Percentiles rank a stretch among this genome's conserved stretches.
These are phyloP conservation scores for Gymnopus androsaceus DNA, from an alignment of 1,284 basidiomycete genomes.

Conservation along the genomic window DNA sequence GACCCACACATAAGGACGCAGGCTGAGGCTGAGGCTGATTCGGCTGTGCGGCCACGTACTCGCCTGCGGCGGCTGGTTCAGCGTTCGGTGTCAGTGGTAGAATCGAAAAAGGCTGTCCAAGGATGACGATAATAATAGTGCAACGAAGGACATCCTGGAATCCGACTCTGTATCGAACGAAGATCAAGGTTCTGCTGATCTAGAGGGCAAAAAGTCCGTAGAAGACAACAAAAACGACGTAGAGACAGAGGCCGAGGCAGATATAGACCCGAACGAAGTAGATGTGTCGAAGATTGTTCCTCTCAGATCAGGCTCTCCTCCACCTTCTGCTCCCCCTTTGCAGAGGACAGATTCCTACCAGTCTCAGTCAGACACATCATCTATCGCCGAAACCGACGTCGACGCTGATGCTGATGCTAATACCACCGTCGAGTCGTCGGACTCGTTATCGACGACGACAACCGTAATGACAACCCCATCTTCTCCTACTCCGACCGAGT, in stretches of 20 bases:
- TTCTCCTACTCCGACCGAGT: too few species aligned
- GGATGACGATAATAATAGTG: too few species aligned
- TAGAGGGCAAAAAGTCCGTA: not conserved
- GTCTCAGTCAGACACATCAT: not conserved
- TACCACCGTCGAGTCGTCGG: not conserved
- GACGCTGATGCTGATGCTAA: not conserved
- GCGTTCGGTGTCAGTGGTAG: too few species aligned
- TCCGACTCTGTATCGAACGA: not conserved
- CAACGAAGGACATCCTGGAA: too few species aligned
- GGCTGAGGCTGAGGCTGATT: not conserved
- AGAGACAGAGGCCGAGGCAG: not conserved
- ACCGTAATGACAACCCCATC: too few species aligned
- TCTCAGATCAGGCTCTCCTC: slow-evolving; percentile 2
- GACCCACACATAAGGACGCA: not conserved
- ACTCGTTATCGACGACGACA: too few species aligned
- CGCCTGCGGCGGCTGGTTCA: not conserved
- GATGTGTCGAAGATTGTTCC: slow-evolving; percentile 2
- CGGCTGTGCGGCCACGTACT: not conserved
- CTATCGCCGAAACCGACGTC: not conserved
- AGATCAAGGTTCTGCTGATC: not conserved
- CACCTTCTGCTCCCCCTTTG: not conserved
- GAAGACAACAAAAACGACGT: not conserved
- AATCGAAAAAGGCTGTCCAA: too few species aligned
- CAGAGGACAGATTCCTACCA: not conserved
- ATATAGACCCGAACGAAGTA: slow-evolving; percentile 1